A percentile compares a stretch with the other conserved stretches of the same genome.
phyloP scores from a whole-genome alignment of 129 eudicot genomes.

The Flaveria sonorensis region DNA sequence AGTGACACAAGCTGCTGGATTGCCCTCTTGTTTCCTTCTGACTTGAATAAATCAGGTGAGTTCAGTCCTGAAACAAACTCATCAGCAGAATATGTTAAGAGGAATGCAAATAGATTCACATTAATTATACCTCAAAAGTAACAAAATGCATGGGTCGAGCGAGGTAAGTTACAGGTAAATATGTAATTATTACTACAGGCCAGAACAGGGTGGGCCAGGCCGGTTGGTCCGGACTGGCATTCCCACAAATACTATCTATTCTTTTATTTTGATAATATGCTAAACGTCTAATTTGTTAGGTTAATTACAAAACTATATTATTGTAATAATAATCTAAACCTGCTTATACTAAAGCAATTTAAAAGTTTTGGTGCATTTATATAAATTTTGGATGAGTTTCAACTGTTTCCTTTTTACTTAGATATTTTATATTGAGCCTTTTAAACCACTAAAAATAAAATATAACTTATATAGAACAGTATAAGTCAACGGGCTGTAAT shows the following conservation, averaged over 20 bases:
- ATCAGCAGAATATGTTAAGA: neutral
- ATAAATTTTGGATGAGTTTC: neutral
- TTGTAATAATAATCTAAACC: neutral
- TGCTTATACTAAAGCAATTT: neutral
- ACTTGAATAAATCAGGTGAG: conserved; percentile 76
- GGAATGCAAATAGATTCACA: neutral
- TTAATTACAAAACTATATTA: neutral
- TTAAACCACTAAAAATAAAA: neutral
- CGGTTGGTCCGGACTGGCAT: neutral
- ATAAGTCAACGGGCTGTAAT: neutral
- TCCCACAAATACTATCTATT: neutral
- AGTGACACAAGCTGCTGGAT: conserved; percentile 77
- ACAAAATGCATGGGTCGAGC: neutral
- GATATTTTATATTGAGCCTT: neutral
- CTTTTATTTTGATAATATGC: too few species aligned
- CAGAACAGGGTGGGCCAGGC: neutral
- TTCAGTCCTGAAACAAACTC: conserved; percentile 57
- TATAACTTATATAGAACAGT: neutral
- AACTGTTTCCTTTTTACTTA: neutral
- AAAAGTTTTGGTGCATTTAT: neutral
- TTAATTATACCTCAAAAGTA: neutral
- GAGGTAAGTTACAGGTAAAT: neutral
- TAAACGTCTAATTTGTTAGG: too few species aligned
- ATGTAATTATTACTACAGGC: neutral
- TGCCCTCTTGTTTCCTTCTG: conserved; percentile 83